A percentile compares a stretch with the other conserved stretches of the same genome.
Conservation (phyloP, 768 basidiomycete genomes). For the Boletus vermiculosoides region DNA sequence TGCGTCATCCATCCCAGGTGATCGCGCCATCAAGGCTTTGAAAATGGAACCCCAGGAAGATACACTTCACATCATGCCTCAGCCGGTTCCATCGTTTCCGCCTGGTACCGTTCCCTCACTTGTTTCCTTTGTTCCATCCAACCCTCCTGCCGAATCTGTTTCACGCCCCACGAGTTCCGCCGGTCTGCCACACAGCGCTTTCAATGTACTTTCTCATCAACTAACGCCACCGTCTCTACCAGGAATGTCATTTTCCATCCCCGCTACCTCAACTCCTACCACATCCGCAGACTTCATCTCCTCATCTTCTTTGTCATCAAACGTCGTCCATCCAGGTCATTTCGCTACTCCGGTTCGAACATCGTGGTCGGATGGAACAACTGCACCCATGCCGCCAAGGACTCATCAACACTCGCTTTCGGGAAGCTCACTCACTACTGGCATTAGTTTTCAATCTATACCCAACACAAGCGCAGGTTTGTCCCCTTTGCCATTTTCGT, state of each 20-base stretch:
- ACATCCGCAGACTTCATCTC: constrained; percentile 24
- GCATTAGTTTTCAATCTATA: constrained; percentile 33
- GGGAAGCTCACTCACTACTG: constrained; percentile 26
- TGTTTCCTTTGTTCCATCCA: constrained; percentile 26
- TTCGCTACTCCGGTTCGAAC: constrained; percentile 29
- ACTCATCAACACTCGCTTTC: constrained; percentile 35
- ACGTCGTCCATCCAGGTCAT: constrained; percentile 22
- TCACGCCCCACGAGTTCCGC: constrained; percentile 36
- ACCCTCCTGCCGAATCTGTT: constrained; percentile 27
- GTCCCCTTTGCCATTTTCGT: constrained; percentile 30
- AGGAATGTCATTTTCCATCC: constrained; percentile 21
- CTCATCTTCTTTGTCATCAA: constrained; percentile 20
- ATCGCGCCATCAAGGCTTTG: constrained; percentile 46
- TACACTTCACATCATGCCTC: constrained; percentile 26
- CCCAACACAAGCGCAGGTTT: constrained; percentile 31
- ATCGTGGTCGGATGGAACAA: constrained; percentile 31
- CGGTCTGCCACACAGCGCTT: constrained; percentile 21
- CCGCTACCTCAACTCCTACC: constrained; percentile 19
- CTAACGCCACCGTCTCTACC: constrained; percentile 14
- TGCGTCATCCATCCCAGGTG: constrained; percentile 45
- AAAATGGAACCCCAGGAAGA: constrained; percentile 53
- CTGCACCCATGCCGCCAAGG: constrained; percentile 27
- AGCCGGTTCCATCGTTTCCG: constrained; percentile 25
- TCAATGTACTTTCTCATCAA: constrained; percentile 26
- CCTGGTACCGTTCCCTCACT: constrained; percentile 26